Conservation (phyloP, 2,329 filamentous ascomycete species). For the Aspergillus sp. region DNA sequence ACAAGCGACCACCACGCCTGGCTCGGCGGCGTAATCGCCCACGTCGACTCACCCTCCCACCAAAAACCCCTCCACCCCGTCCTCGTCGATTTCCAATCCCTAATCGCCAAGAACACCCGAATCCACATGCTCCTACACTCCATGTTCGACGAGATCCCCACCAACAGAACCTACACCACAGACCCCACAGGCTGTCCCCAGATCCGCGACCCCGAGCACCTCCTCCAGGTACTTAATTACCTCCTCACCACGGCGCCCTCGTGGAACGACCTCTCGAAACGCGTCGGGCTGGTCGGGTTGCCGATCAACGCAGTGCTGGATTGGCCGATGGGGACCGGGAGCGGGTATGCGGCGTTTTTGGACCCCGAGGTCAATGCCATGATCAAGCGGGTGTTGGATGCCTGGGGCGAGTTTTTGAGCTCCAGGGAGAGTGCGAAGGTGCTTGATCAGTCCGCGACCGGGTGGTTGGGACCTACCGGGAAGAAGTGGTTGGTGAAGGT, state of each 20-base stretch:
- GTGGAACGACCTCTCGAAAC: conserved; percentile 31
- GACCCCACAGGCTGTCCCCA: conserved; percentile 64
- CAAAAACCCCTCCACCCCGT: conserved; percentile 53
- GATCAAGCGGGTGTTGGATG: conserved; percentile 52
- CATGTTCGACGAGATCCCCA: conserved; percentile 69
- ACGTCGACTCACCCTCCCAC: no score
- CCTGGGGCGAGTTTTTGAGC: conserved; percentile 55
- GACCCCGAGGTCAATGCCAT: conserved; percentile 53
- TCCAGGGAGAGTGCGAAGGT: conserved; percentile 57
- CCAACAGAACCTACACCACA: conserved; percentile 57
- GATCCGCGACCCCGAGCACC: conserved; percentile 65
- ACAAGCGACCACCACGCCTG: no score
- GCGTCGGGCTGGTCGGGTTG: conserved; percentile 51
- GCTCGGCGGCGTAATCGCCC: no score
- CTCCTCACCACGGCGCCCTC: conserved; percentile 31
- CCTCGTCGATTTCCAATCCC: conserved; percentile 62
- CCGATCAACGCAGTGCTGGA: conserved; percentile 60
- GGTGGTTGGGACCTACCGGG: conserved; percentile 58
- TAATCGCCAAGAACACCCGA: conserved; percentile 64
- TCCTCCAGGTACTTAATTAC: conserved; percentile 67
- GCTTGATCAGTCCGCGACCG: conserved; percentile 40
- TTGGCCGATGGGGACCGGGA: conserved; percentile 59
- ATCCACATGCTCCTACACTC: conserved; percentile 65
- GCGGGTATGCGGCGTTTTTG: conserved; percentile 56
- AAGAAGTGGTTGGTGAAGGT: conserved; percentile 34